A percentile compares a stretch with the other conserved stretches of the same genome.
Conservation (phyloP, 345 rosid species). For the Linum tenue region DNA sequence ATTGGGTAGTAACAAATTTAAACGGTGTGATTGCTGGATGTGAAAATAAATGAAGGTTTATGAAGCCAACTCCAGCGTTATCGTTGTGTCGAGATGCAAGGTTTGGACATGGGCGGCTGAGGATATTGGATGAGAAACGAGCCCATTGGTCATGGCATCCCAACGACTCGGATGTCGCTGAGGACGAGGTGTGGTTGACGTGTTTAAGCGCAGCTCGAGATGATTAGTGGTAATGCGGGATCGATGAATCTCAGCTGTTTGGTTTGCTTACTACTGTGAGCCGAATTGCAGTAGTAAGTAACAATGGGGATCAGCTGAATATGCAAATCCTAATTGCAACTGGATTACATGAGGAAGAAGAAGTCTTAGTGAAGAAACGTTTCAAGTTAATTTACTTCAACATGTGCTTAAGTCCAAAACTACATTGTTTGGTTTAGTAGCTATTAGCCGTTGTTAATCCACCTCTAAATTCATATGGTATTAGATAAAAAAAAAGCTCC, state of each 20-base stretch:
- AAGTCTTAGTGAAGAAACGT: too few relatives aligned
- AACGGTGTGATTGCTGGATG: background rate
- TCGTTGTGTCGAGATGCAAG: constrained; percentile 58
- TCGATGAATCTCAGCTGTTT: background rate
- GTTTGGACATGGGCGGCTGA: constrained; percentile 70
- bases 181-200: constrained; percentile 43
- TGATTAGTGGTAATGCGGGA: constrained; percentile 8
- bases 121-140: constrained; percentile 30
- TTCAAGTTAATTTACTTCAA: too few relatives aligned
- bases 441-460: too few relatives aligned
- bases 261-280: too few relatives aligned
- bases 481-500: too few relatives aligned
- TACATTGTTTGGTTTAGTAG: too few relatives aligned
- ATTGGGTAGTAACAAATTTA: background rate
- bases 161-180: constrained; percentile 46
- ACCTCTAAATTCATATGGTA: too few relatives aligned
- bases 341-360: too few relatives aligned
- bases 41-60: constrained; percentile 31
- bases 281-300: too few relatives aligned
- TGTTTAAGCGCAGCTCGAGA: constrained; percentile 28
- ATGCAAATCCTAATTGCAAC: too few relatives aligned
- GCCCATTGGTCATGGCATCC: constrained; percentile 91
- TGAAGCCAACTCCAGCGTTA: constrained; percentile 37
- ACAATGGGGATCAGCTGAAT: too few relatives aligned
- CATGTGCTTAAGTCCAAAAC: too few relatives aligned